Base-by-base conservation (phyloP, 805 yeast genomes). In the Cyberlindnera americana region DNA sequence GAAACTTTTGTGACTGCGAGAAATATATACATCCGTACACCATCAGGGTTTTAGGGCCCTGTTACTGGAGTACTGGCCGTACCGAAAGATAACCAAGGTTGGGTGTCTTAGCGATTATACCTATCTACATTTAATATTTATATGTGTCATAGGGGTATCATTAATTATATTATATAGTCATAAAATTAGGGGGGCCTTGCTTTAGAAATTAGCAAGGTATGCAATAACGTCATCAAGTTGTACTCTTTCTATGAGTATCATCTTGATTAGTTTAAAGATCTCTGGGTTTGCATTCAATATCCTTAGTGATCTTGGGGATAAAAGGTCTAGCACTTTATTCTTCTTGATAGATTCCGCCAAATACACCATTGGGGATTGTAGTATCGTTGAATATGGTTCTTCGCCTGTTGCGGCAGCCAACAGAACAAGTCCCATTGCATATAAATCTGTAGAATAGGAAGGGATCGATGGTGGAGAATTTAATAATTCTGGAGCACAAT, bases 401-500 rank as follows among this genome's bases (percentile, higher is more conserved):
- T 53, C 50, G 2, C 78, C 78, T 9, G 69, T 67, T 1, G 72
- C 73, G 10, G 73, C 69, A 36, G 64, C 61, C 24, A 75, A 48
- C 9, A 75, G 49, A 9, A 72, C 61, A 30, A 74, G 48, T 0
- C 79, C 80, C 4, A 64, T 64, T 12, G 78, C 67, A 47, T 62
- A 75, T 9, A 69, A 44, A 41, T 75, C 80, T 3, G 75, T 62
- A n/a, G 44, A 53, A 52, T 43, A 61, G 12, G 50, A 48, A 37
- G 70, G 73, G 8, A 43, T 31, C 0, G 37, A 16, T 16, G 46
- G 49, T 11, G 53, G 53, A 30, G 56, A 37, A 13, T 48, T 28
- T 10, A 72, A 39, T 15, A 75, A 48, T 40, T 70, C 75, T 2
- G 79, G 79, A 1, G 78, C 72, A 9, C 72, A 59, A 52, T 66